Conservation (phyloP, 2,329 filamentous ascomycete species). For the Penicillium polonicum region DNA sequence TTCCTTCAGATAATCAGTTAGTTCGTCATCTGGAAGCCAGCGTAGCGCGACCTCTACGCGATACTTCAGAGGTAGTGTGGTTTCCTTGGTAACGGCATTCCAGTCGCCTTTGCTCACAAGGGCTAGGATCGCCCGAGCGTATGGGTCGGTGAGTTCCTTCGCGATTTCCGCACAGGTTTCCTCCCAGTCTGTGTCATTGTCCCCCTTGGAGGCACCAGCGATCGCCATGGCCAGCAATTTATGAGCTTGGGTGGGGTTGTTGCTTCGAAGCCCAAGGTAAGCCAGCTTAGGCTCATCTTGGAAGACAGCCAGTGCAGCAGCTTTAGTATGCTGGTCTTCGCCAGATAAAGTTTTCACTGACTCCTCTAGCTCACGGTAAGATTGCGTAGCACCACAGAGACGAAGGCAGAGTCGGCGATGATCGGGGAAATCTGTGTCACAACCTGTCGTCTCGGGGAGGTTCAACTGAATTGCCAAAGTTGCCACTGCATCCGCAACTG, state of each 20-base stretch:
- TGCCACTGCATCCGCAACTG: conserved; percentile 45
- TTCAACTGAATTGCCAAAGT: conserved; percentile 52
- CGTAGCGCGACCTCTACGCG: conserved; percentile 62
- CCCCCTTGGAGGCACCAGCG: conserved; percentile 45
- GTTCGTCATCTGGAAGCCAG: conserved; percentile 47
- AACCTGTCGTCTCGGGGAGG: conserved; percentile 52
- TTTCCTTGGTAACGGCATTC: conserved; percentile 57
- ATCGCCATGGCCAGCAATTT: conserved; percentile 57
- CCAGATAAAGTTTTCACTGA: conserved; percentile 53
- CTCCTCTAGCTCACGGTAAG: conserved; percentile 50
- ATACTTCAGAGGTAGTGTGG: conserved; percentile 58
- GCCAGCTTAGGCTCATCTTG: conserved; percentile 60
- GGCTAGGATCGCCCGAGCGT: conserved; percentile 60
- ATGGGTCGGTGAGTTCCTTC: conserved; percentile 61
- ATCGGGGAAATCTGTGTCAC: conserved; percentile 53
- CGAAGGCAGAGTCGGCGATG: conserved; percentile 61
- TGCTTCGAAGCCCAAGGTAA: conserved; percentile 55
- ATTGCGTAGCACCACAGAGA: conserved; percentile 59
- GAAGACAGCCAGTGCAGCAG: conserved; percentile 62
- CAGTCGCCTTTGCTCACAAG: conserved; percentile 61
- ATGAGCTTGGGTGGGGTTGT: conserved; percentile 54
- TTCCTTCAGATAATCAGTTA: conserved; percentile 55
- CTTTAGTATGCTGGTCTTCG: conserved; percentile 59
- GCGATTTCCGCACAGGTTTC: conserved; percentile 63
- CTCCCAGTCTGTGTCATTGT: conserved; percentile 58